Percentiles rank a stretch among this genome's conserved stretches.
These are phyloP conservation scores for Diversispora eburnea DNA, from an alignment of 192 early-diverging fungal species.

Conservation along the genomic window DNA sequence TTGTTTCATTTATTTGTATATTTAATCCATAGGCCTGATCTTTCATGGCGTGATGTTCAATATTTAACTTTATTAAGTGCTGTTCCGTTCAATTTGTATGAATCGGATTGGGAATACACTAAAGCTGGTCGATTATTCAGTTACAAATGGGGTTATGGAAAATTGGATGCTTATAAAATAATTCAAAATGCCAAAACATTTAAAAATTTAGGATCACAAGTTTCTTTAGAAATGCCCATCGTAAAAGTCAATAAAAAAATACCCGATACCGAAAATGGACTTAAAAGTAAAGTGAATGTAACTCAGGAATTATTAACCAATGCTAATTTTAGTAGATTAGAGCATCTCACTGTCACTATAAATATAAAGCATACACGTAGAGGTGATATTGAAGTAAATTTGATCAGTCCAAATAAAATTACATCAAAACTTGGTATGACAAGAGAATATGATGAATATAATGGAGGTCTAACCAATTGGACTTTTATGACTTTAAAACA, in stretches of 20 bases:
- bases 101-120: conserved; percentile 70
- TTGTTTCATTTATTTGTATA: neutral
- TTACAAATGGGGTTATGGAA: conserved; percentile 94
- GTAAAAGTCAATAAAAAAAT: conserved; percentile 47
- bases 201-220: conserved; percentile 63
- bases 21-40: conserved; percentile 64
- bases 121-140: conserved; percentile 74
- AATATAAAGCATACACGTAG: conserved; percentile 74
- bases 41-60: conserved; percentile 94
- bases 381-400: conserved; percentile 81
- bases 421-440: conserved; percentile 63
- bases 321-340: conserved; percentile 54
- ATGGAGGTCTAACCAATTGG: conserved; percentile 77
- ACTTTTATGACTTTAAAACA: conserved; percentile 96
- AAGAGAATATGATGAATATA: conserved; percentile 62
- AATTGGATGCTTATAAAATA: conserved; percentile 76
- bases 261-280: conserved; percentile 45
- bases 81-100: conserved; percentile 62
- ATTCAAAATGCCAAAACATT: conserved; percentile 75
- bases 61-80: conserved; percentile 78
- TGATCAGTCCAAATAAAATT: conserved; percentile 71
- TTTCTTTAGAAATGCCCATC: conserved; percentile 44
- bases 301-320: conserved; percentile 45
- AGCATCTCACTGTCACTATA: conserved; percentile 87
- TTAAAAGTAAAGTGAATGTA: conserved; percentile 43